phyloP scores from a whole-genome alignment of 1,284 basidiomycete species.

The Trichosporon sp. region DNA sequence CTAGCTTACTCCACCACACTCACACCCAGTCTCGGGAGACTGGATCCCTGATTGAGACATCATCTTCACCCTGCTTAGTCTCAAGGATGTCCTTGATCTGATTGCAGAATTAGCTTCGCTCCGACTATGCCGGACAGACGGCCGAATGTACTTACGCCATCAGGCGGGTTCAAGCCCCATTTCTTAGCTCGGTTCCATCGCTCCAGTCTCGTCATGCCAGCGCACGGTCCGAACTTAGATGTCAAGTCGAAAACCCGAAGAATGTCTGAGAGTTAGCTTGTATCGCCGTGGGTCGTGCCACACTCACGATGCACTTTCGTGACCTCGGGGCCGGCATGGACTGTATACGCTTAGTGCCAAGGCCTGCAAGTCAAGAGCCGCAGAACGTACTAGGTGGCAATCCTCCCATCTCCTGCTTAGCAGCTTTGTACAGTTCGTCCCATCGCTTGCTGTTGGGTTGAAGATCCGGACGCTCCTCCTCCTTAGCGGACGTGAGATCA shows the following conservation, averaged over 20 bases:
- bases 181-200: slow-evolving; percentile 84
- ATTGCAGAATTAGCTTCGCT: not conserved
- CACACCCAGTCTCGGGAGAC: slow-evolving; percentile 53
- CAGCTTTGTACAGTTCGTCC: slow-evolving; percentile 60
- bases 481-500: slow-evolving; percentile 20
- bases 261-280: slow-evolving; percentile 64
- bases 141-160: slow-evolving; percentile 64
- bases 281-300: not conserved
- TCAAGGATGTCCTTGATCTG: slow-evolving; percentile 75
- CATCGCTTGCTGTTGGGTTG: slow-evolving; percentile 63
- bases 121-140: not conserved
- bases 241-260: slow-evolving; percentile 80
- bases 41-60: slow-evolving; percentile 58
- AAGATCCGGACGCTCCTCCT: slow-evolving; percentile 37
- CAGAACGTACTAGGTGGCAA: slow-evolving; percentile 64
- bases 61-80: slow-evolving; percentile 62
- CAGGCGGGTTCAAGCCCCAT: slow-evolving; percentile 79
- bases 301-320: slow-evolving; percentile 52
- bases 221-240: slow-evolving; percentile 80
- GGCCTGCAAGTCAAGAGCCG: too few relatives aligned
- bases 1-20: not conserved
- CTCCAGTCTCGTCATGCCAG: slow-evolving; percentile 78
- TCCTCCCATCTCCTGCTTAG: slow-evolving; percentile 64
- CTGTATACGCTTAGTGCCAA: slow-evolving; percentile 28
- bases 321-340: slow-evolving; percentile 49